A percentile compares a stretch with the other conserved stretches of the same genome.
These are phyloP conservation scores for Candida mattraensis DNA, from an alignment of 805 yeast genomes.

Conservation along the genomic window DNA sequence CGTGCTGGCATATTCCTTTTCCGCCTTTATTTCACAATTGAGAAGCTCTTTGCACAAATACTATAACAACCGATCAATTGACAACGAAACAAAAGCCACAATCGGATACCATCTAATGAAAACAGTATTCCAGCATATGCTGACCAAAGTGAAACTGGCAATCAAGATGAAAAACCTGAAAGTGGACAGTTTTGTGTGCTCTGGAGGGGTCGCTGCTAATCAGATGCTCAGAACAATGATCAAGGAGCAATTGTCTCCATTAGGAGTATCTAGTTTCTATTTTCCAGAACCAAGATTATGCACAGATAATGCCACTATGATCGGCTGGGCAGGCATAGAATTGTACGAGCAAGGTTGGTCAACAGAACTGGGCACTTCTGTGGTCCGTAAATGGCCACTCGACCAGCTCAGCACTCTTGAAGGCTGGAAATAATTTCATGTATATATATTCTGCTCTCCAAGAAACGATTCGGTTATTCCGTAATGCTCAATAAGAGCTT, in stretches of 20 bases:
- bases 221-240: conserved; percentile 50
- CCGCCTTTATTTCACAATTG: conserved; percentile 52
- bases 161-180: conserved; percentile 41
- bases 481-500: conserved; percentile 49
- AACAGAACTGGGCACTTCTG: conserved; percentile 57
- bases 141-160: conserved; percentile 59
- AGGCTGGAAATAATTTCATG: conserved; percentile 5
- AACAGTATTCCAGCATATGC: conserved; percentile 68
- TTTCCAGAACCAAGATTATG: conserved; percentile 75
- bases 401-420: conserved; percentile 41
- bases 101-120: conserved; percentile 62
- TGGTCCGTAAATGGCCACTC: conserved; percentile 83
- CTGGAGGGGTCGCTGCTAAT: conserved; percentile 96
- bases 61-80: conserved; percentile 19
- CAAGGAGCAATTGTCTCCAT: conserved; percentile 34
- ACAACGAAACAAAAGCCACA: conserved; percentile 36
- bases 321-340: conserved; percentile 96
- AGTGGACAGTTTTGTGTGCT: conserved; percentile 60
- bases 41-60: conserved; percentile 29
- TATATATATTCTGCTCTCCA: conserved; percentile 1
- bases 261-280: conserved; percentile 40
- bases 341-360: conserved; percentile 57
- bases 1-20: conserved; percentile 65
- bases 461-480: conserved; percentile 54
- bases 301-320: conserved; percentile 96